A percentile compares a stretch with the other conserved stretches of the same genome.
These are phyloP conservation scores for Kwoniella mangroviensis DNA, from an alignment of 768 basidiomycete genomes.

Conservation along the genomic window DNA sequence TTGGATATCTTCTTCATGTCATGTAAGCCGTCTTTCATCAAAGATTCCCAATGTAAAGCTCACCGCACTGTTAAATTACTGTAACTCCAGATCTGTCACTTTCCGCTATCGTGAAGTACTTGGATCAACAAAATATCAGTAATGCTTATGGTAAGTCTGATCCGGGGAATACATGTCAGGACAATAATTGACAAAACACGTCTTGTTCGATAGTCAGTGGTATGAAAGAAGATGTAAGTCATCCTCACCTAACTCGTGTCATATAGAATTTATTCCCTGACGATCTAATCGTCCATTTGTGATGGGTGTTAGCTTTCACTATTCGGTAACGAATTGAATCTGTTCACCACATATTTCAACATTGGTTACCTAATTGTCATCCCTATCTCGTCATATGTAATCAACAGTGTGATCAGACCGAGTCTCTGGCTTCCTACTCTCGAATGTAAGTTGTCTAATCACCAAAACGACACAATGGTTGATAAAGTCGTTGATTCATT, in stretches of 20 bases:
- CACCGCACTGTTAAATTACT: no score
- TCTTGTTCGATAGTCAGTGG: slow-evolving; percentile 7
- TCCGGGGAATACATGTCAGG: neutral
- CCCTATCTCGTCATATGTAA: neutral
- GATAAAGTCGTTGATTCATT: no score
- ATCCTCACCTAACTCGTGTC: neutral
- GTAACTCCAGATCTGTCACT: neutral
- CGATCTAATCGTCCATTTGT: no score
- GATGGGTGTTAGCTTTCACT: neutral
- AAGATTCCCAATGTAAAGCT: neutral
- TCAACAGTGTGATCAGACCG: slow-evolving; percentile 1
- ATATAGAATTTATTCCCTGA: no score
- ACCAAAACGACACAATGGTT: no score
- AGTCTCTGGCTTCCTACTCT: slow-evolving; percentile 7
- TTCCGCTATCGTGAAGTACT: slow-evolving; percentile 11
- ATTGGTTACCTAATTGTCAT: slow-evolving; percentile 12
- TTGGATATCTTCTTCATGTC: slow-evolving; percentile 20
- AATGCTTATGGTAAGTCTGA: slow-evolving; percentile 4
- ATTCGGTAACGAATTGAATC: slow-evolving; percentile 9
- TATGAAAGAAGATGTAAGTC: slow-evolving; percentile 21
- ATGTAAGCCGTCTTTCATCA: neutral
- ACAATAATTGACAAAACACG: no score
- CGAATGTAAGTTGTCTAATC: neutral
- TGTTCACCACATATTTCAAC: slow-evolving; percentile 7
- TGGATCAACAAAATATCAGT: neutral